phyloP scores from a whole-genome alignment of 169 alveolate genomes.

The Plasmodium ovale region DNA sequence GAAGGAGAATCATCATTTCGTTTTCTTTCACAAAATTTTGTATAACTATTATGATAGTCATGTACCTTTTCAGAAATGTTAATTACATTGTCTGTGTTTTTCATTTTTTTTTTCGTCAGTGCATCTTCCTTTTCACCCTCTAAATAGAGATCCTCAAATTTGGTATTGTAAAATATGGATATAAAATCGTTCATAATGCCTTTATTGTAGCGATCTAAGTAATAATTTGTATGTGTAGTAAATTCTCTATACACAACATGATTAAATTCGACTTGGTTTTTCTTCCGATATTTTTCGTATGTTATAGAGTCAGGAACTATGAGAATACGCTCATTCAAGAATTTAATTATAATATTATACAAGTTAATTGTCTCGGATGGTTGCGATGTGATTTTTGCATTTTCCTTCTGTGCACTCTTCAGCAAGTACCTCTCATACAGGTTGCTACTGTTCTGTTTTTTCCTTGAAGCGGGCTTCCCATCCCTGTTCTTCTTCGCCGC shows the following conservation, averaged over 20 bases:
- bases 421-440: slow-evolving; percentile 4
- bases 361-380: slow-evolving; percentile 66
- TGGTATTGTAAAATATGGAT: slow-evolving; percentile 14
- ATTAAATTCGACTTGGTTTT: slow-evolving; percentile 38
- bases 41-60: not conserved
- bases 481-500: too few relatives aligned
- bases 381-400: not conserved
- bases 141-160: slow-evolving; percentile 24
- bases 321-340: slow-evolving; percentile 4
- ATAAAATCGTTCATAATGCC: slow-evolving; percentile 25
- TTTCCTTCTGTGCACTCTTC: slow-evolving; percentile 7
- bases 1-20: not conserved
- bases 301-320: slow-evolving; percentile 50
- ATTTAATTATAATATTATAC: slow-evolving; percentile 25
- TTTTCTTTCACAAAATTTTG: not conserved
- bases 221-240: slow-evolving; percentile 45
- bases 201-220: slow-evolving; percentile 19
- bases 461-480: too few relatives aligned
- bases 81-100: not conserved
- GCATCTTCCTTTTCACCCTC: not conserved
- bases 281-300: slow-evolving; percentile 34
- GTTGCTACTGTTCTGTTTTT: not conserved
- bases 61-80: not conserved
- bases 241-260: slow-evolving; percentile 46
- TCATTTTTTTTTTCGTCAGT: not conserved